Percentiles rank a stretch among this genome's conserved stretches.
Evolutionary conservation across 371 early-diverging fungal genomes (phyloP).

Genomic region (Mucor plumbeus): DNA sequence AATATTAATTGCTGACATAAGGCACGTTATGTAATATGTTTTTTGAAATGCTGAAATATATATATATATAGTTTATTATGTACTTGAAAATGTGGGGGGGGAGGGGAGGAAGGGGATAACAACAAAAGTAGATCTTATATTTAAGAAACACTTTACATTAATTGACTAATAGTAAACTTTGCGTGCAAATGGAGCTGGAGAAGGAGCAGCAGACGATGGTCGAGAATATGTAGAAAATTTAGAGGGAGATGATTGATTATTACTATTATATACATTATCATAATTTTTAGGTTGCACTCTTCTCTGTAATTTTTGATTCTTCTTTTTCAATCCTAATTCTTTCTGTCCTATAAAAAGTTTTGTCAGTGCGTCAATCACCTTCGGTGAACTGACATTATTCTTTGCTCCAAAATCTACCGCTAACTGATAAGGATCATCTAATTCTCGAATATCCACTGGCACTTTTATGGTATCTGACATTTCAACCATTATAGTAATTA

Average conservation of each 20-base stretch:
- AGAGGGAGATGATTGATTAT: neutral
- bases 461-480: constrained; percentile 17
- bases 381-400: constrained; percentile 12
- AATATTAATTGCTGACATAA: too few relatives aligned
- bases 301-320: constrained; percentile 15
- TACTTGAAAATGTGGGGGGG: too few relatives aligned
- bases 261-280: constrained; percentile 8
- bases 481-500: constrained; percentile 22
- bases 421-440: constrained; percentile 26
- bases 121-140: neutral
- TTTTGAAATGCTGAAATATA: too few relatives aligned
- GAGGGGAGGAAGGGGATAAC: too few relatives aligned
- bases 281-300: constrained; percentile 8
- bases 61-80: too few relatives aligned
- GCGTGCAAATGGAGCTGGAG: constrained; percentile 14
- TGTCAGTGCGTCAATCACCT: constrained; percentile 17
- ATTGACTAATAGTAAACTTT: constrained; percentile 15
- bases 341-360: constrained; percentile 25
- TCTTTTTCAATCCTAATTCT: constrained; percentile 20
- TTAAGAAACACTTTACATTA: neutral
- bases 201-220: neutral
- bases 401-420: constrained; percentile 20
- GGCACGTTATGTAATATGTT: too few relatives aligned
- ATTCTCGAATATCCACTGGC: constrained; percentile 14
- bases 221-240: constrained; percentile 1